Evolutionary conservation across 2,329 filamentous ascomycete species (phyloP).

Genomic region (Fusarium hostae): DNA sequence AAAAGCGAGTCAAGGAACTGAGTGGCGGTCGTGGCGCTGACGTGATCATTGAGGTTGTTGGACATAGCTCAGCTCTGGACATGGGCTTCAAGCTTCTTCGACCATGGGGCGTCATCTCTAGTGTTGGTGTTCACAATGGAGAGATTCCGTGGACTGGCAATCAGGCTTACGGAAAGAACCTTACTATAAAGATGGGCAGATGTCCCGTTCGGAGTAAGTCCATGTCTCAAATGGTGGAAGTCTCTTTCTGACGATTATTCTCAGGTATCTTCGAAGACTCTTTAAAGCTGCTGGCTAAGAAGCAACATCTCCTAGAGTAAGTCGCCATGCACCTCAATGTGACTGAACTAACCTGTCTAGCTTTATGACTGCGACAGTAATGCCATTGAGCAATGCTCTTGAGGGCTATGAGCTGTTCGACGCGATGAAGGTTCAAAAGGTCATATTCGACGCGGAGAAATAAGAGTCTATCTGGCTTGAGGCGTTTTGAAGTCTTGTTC

Average conservation of each 20-base stretch:
- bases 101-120: constrained; percentile 75
- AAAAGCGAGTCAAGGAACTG: constrained; percentile 74
- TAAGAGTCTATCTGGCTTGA: background rate
- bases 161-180: constrained; percentile 72
- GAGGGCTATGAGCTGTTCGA: constrained; percentile 76
- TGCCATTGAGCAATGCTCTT: constrained; percentile 71
- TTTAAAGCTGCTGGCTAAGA: constrained; percentile 16
- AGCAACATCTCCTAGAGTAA: constrained; percentile 27
- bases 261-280: constrained; percentile 17
- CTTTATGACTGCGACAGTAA: constrained; percentile 77
- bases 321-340: accelerated
- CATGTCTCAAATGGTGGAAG: accelerated
- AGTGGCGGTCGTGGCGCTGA: constrained; percentile 85
- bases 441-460: constrained; percentile 64
- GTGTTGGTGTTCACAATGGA: constrained; percentile 76
- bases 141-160: constrained; percentile 72
- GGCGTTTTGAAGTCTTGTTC: too few species aligned
- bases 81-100: constrained; percentile 72
- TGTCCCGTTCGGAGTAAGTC: constrained; percentile 69
- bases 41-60: constrained; percentile 79
- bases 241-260: constrained; percentile 48
- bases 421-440: constrained; percentile 75
- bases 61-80: constrained; percentile 71
- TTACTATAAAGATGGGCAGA: constrained; percentile 75
- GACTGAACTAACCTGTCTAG: constrained; percentile 48